Conservation (phyloP, 1,139 yeast genomes). For the Suhomyces kunorum region DNA sequence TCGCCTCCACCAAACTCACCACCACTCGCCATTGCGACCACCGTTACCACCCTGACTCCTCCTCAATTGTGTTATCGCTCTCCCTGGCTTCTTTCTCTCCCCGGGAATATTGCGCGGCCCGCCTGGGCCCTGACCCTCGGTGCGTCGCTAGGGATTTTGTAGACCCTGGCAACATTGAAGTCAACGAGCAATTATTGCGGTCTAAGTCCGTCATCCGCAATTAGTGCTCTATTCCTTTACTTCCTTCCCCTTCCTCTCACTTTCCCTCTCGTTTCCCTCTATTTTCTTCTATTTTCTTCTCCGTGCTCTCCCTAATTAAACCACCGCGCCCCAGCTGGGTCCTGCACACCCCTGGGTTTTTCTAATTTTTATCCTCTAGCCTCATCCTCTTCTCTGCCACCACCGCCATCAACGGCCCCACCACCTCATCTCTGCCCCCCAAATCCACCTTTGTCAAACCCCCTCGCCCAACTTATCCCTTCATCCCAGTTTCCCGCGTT, state of each 20-base stretch:
- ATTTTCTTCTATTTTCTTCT: not conserved
- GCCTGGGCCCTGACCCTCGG: no score
- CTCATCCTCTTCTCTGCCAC: not conserved
- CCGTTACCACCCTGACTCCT: no score
- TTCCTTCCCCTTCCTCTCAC: not conserved
- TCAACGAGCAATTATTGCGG: no score
- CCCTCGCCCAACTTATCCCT: not conserved
- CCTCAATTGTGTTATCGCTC: no score
- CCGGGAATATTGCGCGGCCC: no score
- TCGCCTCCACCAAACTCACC: no score
- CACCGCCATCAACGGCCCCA: not conserved
- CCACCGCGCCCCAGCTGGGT: not conserved
- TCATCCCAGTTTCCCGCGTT: not conserved
- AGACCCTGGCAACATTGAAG: no score
- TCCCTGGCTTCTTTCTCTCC: no score
- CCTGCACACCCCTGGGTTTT: not conserved
- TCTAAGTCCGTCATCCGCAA: not conserved
- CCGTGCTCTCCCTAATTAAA: not conserved
- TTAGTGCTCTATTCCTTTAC: not conserved
- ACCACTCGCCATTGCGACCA: no score
- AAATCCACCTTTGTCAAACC: not conserved
- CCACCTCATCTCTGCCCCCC: not conserved
- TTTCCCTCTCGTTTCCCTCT: not conserved
- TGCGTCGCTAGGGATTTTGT: no score
- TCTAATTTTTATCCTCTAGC: not conserved